A percentile compares a stretch with the other conserved stretches of the same genome.
Evolutionary conservation across 768 basidiomycete species (phyloP).

Genomic region (Mycena rosella): DNA sequence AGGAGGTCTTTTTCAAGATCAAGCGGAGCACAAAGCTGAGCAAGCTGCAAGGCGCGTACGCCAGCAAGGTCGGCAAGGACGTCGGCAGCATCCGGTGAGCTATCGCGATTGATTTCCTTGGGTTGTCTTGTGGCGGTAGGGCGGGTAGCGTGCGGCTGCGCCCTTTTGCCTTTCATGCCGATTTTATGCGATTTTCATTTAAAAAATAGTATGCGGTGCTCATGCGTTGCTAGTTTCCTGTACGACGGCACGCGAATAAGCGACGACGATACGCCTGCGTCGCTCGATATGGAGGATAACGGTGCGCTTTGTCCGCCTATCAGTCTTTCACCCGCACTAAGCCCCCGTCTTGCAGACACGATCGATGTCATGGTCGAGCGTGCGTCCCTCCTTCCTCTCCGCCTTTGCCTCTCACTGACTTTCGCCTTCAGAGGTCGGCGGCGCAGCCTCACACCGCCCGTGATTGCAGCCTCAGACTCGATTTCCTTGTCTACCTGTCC

Average conservation of each 20-base stretch:
- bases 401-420: conserved; percentile 16
- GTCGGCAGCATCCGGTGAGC: conserved; percentile 88
- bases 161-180: not conserved
- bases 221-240: conserved; percentile 74
- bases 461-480: conserved; percentile 21
- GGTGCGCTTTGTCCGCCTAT: conserved; percentile 59
- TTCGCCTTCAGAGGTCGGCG: conserved; percentile 59
- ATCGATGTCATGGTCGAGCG: conserved; percentile 99
- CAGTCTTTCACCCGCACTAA: conserved; percentile 28
- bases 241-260: conserved; percentile 90
- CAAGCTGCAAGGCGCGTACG: conserved; percentile 95
- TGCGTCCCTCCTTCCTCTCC: conserved; percentile 54
- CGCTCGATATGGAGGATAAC: conserved; percentile 91
- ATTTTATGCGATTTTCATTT: conserved; percentile 9
- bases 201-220: no score
- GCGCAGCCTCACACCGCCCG: conserved; percentile 39
- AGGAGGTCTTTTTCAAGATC: conserved; percentile 98
- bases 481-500: not conserved
- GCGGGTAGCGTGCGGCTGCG: conserved; percentile 10
- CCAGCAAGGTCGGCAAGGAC: conserved; percentile 92
- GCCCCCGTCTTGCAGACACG: conserved; percentile 65
- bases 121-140: conserved; percentile 7
- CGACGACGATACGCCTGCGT: conserved; percentile 89
- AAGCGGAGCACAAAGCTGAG: conserved; percentile 92
- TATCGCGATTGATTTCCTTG: not conserved